phyloP scores from a whole-genome alignment of 768 basidiomycete genomes.

The Rubroboletus pulcherrimus region DNA sequence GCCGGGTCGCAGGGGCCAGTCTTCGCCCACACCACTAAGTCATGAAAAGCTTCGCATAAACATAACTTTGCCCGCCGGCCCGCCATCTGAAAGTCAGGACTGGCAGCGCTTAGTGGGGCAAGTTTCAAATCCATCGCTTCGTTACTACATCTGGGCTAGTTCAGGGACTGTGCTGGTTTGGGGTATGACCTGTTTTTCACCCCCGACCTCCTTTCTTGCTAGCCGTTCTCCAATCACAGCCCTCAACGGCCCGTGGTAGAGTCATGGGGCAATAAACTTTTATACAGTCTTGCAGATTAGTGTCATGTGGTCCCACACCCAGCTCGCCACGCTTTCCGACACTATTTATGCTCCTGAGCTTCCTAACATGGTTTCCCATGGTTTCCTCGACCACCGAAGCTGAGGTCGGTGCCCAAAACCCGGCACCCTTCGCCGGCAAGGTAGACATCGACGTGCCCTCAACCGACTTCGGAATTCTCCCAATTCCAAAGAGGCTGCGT shows the following conservation, averaged over 20 bases:
- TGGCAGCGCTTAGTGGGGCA: too few species aligned
- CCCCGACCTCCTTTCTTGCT: too few species aligned
- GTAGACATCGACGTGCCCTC: background rate
- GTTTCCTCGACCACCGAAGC: constrained; percentile 8
- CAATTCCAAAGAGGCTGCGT: constrained; percentile 54
- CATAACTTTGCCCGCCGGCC: background rate
- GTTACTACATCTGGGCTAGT: too few species aligned
- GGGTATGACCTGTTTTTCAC: too few species aligned
- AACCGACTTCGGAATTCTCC: constrained; percentile 60
- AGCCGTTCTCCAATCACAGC: too few species aligned
- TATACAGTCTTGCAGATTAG: too few species aligned
- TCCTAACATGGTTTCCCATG: constrained; percentile 11
- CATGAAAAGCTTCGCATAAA: background rate
- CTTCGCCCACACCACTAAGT: background rate
- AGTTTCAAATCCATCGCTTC: too few species aligned
- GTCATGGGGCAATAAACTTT: too few species aligned
- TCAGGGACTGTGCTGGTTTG: too few species aligned
- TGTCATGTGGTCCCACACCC: background rate
- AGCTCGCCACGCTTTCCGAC: background rate
- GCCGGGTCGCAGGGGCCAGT: too few species aligned
- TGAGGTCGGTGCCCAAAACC: background rate
- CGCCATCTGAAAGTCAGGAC: background rate
- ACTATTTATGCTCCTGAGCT: constrained; percentile 12
- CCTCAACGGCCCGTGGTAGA: too few species aligned
- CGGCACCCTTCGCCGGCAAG: background rate